These are phyloP conservation scores for Auricularia heimuer DNA, from an alignment of 768 basidiomycete species.

Conservation along the genomic window DNA sequence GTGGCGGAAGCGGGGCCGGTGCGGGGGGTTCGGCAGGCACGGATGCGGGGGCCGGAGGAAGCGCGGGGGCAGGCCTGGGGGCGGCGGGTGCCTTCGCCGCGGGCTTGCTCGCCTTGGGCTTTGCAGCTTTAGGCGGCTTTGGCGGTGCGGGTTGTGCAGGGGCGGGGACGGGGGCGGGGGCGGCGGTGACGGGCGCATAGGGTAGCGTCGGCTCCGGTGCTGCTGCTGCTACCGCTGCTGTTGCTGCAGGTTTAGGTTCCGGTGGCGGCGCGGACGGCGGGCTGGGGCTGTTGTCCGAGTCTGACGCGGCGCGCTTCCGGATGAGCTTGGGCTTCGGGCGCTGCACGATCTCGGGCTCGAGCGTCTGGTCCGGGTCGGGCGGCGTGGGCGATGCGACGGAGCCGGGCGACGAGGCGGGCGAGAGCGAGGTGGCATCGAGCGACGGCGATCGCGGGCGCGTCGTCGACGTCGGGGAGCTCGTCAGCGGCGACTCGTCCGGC, in stretches of 20 bases:
- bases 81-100: not conserved
- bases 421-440: conserved; percentile 72
- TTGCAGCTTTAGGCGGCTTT: conserved; percentile 40
- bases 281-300: not conserved
- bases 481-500: conserved; percentile 63
- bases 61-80: not conserved
- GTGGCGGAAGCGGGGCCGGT: conserved; percentile 15
- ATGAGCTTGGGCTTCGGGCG: not conserved
- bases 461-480: conserved; percentile 62
- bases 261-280: not conserved
- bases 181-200: conserved; percentile 11
- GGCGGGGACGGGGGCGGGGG: conserved; percentile 28
- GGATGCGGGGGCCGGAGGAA: not conserved
- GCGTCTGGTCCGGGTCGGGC: not conserved
- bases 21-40: conserved; percentile 19
- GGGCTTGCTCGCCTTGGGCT: conserved; percentile 4
- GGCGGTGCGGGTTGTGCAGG: conserved; percentile 37
- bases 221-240: not conserved
- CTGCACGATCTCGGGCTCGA: not conserved
- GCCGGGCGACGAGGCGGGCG: conserved; percentile 58
- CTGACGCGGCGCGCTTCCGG: not conserved
- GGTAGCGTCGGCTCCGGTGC: not conserved
- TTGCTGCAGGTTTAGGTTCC: not conserved
- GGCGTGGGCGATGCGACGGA: not conserved
- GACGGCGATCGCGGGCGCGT: conserved; percentile 64